phyloP scores from a whole-genome alignment of 495 filamentous ascomycete species.

The Xylaria intraflava region DNA sequence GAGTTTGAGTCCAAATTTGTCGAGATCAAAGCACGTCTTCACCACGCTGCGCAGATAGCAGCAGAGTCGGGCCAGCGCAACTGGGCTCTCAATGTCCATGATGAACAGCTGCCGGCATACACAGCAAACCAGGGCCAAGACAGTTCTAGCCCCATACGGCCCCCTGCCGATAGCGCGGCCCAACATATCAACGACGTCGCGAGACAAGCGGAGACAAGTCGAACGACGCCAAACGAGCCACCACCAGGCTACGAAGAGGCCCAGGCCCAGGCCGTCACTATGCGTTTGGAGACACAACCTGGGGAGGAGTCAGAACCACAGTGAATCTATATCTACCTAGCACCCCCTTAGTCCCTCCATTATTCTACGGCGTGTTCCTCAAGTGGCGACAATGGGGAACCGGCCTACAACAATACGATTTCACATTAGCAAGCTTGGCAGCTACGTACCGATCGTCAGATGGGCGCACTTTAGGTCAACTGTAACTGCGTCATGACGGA shows the following conservation, averaged over 20 bases:
- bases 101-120: conserved; percentile 85
- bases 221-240: conserved; percentile 61
- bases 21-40: conserved; percentile 71
- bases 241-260: conserved; percentile 92
- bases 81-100: conserved; percentile 55
- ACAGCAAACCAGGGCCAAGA: conserved; percentile 32
- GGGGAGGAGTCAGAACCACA: conserved; percentile 41
- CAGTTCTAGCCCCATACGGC: conserved; percentile 15
- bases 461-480: neutral
- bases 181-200: conserved; percentile 12
- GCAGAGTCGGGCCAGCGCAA: conserved; percentile 39
- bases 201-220: conserved; percentile 17
- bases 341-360: neutral
- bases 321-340: conserved; percentile 11
- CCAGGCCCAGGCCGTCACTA: conserved; percentile 66
- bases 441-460: neutral
- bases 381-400: neutral
- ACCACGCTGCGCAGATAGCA: conserved; percentile 69
- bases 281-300: conserved; percentile 41
- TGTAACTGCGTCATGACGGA: conserved; percentile 1
- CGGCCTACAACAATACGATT: neutral
- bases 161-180: conserved; percentile 9
- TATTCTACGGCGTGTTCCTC: neutral
- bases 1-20: conserved; percentile 84
- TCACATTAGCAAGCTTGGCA: conserved; percentile 8